Base-by-base conservation (phyloP, 768 basidiomycete genomes). In the Tylopilus sp. region DNA sequence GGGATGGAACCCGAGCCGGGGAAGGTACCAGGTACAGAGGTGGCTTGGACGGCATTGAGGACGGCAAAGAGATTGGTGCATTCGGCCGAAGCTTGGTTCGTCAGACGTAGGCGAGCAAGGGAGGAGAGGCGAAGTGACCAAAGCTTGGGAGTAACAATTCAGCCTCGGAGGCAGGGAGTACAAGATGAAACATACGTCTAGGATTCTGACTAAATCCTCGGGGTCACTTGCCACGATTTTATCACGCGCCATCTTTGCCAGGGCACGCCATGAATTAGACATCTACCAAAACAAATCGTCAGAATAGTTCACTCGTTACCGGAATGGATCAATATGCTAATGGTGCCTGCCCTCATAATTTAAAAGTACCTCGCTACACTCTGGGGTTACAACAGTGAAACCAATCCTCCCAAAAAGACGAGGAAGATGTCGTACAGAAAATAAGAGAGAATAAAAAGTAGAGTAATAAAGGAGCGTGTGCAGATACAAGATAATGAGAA, bases 61-160 rank as follows among this genome's bases (percentile, higher is more conserved):
- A 85, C 83, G 17, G 79, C 70, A 66, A 88, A 92, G 21, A 93
- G 77, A 69, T 90, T 90, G 10, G 80, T 83, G 65, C 86, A 86
- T 70, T 93, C 90, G 21, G 88, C 87, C 1, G 87, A 79, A n/a
- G 85, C 85, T 65, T 93, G 90, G 64, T 91, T 91, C 73, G 86
- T 91, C 42, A 93, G 79, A 41, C 90, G 83, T 40, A 93, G 78
- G 17, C 90, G 85, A 40, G 90, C 81, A 25, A 93, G 80, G 49
- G 81, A 82, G 23, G 87, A 81, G 6, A 93, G 77, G 7, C 90
- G 88, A 42, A 92, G 81, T 62, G 86, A 87, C 90, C 90, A 93
- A 25, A 91, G 79, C 88, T 91, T 52, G 33, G 33, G 2, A 31
- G 33, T n/a, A 26, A 43, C 22, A 33, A 17, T 13, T 64, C 30